Percentiles rank a stretch among this genome's conserved stretches.
phyloP scores from a whole-genome alignment of 2,329 filamentous ascomycete species.

The Venturiaceae sp. region DNA sequence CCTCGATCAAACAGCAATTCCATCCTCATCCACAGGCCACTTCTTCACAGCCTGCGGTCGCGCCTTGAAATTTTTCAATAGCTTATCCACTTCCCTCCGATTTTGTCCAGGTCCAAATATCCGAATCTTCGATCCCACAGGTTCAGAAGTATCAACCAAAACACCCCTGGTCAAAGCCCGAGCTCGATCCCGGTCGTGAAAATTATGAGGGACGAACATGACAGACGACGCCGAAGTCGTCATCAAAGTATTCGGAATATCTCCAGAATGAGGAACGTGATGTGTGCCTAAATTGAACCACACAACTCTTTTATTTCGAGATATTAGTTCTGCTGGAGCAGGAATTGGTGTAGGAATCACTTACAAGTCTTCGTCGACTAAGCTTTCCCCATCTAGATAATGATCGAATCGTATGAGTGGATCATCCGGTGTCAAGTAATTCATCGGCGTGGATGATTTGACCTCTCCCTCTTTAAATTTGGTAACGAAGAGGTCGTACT shows the following conservation, averaged over 20 bases:
- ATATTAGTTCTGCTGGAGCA: too few relatives aligned
- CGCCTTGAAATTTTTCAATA: too few relatives aligned
- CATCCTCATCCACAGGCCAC: too few relatives aligned
- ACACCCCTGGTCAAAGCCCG: too few relatives aligned
- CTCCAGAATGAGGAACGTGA: conserved; percentile 45
- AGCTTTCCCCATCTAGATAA: conserved; percentile 33
- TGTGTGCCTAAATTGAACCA: conserved; percentile 51
- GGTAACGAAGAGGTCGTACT: conserved; percentile 41
- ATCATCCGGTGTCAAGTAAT: conserved; percentile 25
- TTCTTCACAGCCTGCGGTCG: too few relatives aligned
- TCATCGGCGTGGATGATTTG: conserved; percentile 25
- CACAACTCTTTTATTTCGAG: too few relatives aligned
- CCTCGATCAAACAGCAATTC: too few relatives aligned
- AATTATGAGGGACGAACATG: conserved; percentile 23
- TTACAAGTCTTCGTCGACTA: conserved; percentile 36
- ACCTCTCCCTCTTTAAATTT: conserved; percentile 37
- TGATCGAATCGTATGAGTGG: conserved; percentile 34
- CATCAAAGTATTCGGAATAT: conserved; percentile 25
- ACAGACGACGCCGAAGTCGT: conserved; percentile 18
- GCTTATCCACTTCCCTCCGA: too few relatives aligned
- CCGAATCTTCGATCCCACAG: too few relatives aligned
- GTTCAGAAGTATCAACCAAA: too few relatives aligned
- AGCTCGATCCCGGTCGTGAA: conserved; percentile 18
- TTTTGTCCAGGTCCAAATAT: too few relatives aligned
- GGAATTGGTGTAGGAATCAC: too few relatives aligned